Conservation (phyloP, 257 asterid species). For the Solanum sejunctum region DNA sequence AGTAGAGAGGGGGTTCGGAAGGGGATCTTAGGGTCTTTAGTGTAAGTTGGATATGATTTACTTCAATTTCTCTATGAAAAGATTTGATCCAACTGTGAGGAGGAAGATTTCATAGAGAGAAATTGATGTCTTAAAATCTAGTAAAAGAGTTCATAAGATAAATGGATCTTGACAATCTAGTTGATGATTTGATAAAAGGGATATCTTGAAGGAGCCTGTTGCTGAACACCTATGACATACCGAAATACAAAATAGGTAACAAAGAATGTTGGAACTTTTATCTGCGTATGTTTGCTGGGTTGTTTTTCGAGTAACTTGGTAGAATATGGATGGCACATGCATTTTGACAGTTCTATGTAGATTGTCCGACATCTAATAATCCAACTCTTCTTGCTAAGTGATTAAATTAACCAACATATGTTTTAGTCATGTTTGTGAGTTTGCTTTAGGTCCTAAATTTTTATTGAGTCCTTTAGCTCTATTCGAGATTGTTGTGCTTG, state of each 20-base stretch:
- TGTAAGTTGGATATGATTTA: neutral
- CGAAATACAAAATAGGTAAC: neutral
- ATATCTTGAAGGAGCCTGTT: neutral
- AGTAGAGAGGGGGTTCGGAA: neutral
- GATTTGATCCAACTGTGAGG: neutral
- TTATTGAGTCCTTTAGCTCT: neutral
- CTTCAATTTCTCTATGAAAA: neutral
- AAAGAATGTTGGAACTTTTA: neutral
- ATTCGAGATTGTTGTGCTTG: too few relatives aligned
- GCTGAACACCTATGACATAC: neutral
- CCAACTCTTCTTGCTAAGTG: neutral
- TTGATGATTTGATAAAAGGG: neutral
- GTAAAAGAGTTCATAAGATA: neutral
- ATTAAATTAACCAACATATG: neutral
- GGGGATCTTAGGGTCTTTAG: too few relatives aligned
- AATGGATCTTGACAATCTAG: neutral
- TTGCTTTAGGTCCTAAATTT: neutral
- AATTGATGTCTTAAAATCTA: neutral
- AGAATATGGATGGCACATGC: neutral
- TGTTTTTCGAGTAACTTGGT: neutral
- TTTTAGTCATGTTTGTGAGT: neutral
- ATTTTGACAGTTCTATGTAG: neutral
- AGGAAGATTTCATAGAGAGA: neutral
- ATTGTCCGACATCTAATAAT: neutral
- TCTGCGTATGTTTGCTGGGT: neutral